Evolutionary conservation across 306 rosid genomes (phyloP).

Genomic region (Quercus glauca): DNA sequence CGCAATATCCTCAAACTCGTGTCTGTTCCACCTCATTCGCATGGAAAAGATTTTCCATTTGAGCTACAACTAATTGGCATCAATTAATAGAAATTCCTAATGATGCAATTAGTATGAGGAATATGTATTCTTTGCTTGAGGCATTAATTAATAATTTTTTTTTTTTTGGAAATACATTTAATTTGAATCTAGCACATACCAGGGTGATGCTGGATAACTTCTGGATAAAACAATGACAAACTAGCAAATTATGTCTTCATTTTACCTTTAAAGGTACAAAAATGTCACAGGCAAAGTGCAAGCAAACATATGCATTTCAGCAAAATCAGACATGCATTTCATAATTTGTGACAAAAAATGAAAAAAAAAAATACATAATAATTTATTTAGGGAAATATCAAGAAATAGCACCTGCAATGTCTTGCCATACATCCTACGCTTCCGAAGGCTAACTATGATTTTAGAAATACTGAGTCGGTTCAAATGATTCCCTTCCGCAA

Average conservation of each 20-base stretch:
- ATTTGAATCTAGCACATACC: not conserved
- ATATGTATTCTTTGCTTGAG: no score
- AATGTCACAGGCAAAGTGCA: not conserved
- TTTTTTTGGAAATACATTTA: not conserved
- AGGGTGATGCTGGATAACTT: not conserved
- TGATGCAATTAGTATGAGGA: no score
- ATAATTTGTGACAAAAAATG: not conserved
- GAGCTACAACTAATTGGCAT: no score
- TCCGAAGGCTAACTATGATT: not conserved
- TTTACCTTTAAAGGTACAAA: not conserved
- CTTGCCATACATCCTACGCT: slow-evolving; percentile 14
- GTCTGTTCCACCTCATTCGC: no score
- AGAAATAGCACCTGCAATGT: slow-evolving; percentile 22
- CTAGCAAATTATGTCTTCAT: not conserved
- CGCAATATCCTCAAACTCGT: no score
- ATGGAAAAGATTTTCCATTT: no score
- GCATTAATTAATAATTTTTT: no score
- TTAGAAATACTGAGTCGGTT: not conserved
- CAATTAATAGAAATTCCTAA: no score
- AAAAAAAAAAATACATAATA: not conserved
- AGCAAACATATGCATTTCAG: not conserved
- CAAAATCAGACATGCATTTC: not conserved
- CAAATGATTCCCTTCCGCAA: slow-evolving; percentile 12
- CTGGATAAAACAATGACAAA: not conserved
- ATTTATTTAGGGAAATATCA: not conserved